These are phyloP conservation scores for Kazachstania taianensis DNA, from an alignment of 805 yeast species.

Conservation along the genomic window DNA sequence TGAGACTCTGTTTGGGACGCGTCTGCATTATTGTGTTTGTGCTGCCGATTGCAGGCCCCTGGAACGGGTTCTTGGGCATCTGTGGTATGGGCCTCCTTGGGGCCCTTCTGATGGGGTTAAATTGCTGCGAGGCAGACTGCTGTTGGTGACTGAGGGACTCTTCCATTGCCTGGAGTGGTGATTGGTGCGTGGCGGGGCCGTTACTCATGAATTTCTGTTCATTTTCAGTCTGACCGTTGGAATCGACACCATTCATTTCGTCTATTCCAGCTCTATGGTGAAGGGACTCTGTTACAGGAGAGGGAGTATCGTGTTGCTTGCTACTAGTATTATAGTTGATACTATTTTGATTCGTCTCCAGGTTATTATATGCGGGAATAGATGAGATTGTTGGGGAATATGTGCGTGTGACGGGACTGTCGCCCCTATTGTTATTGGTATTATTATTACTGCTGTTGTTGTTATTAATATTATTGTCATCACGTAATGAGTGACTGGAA, in stretches of 20 bases:
- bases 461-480: not conserved
- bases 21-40: not conserved
- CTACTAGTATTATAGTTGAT: too few species aligned
- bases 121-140: slow-evolving; percentile 6
- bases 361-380: not conserved
- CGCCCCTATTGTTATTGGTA: not conserved
- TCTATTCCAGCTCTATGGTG: too few species aligned
- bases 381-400: not conserved
- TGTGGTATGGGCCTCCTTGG: slow-evolving; percentile 17
- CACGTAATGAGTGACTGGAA: not conserved
- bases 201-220: too few species aligned
- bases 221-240: too few species aligned
- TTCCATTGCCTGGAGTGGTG: too few species aligned
- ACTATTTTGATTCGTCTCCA: too few species aligned
- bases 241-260: too few species aligned
- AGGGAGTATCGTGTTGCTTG: too few species aligned
- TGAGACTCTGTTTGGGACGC: slow-evolving; percentile 66
- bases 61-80: not conserved
- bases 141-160: not conserved
- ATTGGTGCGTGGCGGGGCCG: too few species aligned
- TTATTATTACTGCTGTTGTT: not conserved
- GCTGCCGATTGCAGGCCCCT: not conserved
- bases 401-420: too few species aligned
- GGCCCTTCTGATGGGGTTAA: slow-evolving; percentile 23
- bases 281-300: too few species aligned